Evolutionary conservation across 2,329 filamentous ascomycete species (phyloP), one percentile per base, ranked within the genome.

Genomic region (Arthrobotrys musiformis): DNA sequence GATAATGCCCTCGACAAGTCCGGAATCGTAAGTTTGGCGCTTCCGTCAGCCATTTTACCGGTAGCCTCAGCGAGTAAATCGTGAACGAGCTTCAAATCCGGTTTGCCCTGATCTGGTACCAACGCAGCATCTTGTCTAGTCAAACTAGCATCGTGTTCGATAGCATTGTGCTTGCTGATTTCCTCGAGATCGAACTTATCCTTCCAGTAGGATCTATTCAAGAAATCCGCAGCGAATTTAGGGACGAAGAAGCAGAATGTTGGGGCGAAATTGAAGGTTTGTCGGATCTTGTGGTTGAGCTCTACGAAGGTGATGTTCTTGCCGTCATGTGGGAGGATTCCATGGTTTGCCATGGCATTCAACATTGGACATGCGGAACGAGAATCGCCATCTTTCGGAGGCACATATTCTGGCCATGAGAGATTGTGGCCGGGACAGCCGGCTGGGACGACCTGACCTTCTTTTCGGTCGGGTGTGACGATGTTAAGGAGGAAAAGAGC

Each of bases 301-400:
- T 82, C 83, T 54, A 83, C 80, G 35, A 82, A 79, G 11, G 84
- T 85, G 62, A 87, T 81, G 79, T 85, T 82, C 50, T 81, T 82
- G 42, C 86, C 86, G 64, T 86, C 80, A 58, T 83, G 86, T 2
- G 85, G 86, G 0, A 88, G 83, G 68, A 85, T 86, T 13, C 84
- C 84, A 74, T 87, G 85, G 79, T 87, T 88, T 3, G 86, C 84
- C n/a, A 88, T 81, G 0, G 86, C 84, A 80, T 88, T 88, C 69
- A 87, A 81, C 84, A 86, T 86, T 0, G 86, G 86, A 70, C 86
- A 88, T 24, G 86, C 74, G 19, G 74, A 78, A 13, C 74, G 56
- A 81, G 82, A 83, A 72, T 84, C 83, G 56, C 81, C 81, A 19
- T 83, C 81, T 67, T 79, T 80, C 1, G 84, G 84, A 54, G 84